Evolutionary conservation across 768 basidiomycete species (phyloP), one percentile per base, ranked within the genome.

Genomic region (Mycena olivaceomarginata): DNA sequence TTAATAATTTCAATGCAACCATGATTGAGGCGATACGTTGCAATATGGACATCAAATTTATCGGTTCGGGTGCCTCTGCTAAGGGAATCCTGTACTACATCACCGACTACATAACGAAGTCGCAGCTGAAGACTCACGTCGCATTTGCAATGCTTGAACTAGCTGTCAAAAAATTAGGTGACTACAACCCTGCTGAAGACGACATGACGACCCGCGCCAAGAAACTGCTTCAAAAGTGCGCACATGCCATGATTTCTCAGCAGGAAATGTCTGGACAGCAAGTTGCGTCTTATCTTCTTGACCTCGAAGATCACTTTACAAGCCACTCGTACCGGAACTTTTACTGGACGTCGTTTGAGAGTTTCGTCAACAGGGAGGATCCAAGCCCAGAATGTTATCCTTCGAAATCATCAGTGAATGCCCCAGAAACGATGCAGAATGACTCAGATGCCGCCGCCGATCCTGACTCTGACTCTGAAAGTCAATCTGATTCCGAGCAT

Each of bases 61-160:
- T 71, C 6, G 82, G 81, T 0, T 86, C 84, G 0, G 85, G 85
- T 0, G 76, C 77, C 5, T 78, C 79, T 0, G 85, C 84, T 0
- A 87, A 86, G 66, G 86, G 83, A 0, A 65, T 85, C 0, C 62
- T 87, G 2, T 86, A 81, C 48, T 87, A 87, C 31, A 81, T 86
- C 2, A 87, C 84, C 0, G 86, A 87, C 59, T 87, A 87, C 53
- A 85, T 87, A 8, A 87, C 31, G 3, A 31, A 31, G 3, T 31
- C 31, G 31, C 31, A 31, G 31, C 31, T 31, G 31, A 31, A 31
- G 3, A 31, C 31, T 31, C 31, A 31, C 3, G 31, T 31, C 3
- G 31, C 31, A 31, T 31, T 31, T 31, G 69, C 74, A 5, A 81
- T 82, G 1, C 39, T 82, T 2, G 64, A 80, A 45, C 40, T 72